phyloP scores from a whole-genome alignment of 2,329 filamentous ascomycete genomes.

The Nothomitra cinnamomea region DNA sequence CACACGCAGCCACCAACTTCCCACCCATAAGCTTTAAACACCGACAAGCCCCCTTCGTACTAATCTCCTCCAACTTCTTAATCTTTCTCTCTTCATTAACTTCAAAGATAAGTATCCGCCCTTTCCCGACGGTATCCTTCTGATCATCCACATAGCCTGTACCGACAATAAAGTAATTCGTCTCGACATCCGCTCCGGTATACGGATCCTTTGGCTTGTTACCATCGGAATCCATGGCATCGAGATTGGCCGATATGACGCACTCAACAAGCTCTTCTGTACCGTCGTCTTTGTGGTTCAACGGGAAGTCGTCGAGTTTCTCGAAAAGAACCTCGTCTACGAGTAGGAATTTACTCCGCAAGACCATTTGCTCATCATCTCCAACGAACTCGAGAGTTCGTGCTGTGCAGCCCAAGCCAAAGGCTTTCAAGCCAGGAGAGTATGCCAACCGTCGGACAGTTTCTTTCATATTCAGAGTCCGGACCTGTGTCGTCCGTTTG shows the following conservation, averaged over 20 bases:
- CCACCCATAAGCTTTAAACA: conserved; percentile 58
- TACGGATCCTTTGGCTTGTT: conserved; percentile 27
- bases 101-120: conserved; percentile 72
- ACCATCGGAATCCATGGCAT: conserved; percentile 25
- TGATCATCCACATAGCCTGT: conserved; percentile 61
- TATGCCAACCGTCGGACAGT: conserved; percentile 81
- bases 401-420: conserved; percentile 47
- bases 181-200: too few species aligned
- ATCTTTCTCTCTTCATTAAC: conserved; percentile 58
- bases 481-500: conserved; percentile 75
- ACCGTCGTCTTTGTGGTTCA: conserved; percentile 27
- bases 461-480: conserved; percentile 58
- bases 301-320: conserved; percentile 50
- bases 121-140: conserved; percentile 38
- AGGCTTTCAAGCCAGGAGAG: conserved; percentile 59
- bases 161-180: conserved; percentile 78
- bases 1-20: conserved; percentile 70
- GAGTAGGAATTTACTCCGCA: conserved; percentile 59
- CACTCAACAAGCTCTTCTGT: conserved; percentile 64
- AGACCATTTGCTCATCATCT: conserved; percentile 55
- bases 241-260: conserved; percentile 60
- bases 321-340: conserved; percentile 84
- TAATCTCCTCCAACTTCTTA: conserved; percentile 51
- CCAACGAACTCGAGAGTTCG: conserved; percentile 31
- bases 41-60: conserved; percentile 64